Conservation (phyloP, 176 grass and related monocot genomes). For the Tillandsia leiboldiana region DNA sequence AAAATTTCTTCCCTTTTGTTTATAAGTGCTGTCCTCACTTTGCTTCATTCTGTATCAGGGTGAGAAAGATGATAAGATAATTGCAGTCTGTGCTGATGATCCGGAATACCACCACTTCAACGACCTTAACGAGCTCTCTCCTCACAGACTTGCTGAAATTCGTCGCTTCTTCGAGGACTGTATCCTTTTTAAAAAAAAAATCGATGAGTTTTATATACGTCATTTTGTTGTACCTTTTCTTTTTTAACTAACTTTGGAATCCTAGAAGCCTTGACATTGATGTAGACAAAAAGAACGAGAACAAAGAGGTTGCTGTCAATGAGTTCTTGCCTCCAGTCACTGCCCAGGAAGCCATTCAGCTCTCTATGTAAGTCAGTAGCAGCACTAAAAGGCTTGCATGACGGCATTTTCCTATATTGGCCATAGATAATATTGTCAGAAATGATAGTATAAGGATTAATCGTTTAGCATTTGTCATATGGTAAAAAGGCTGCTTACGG, state of each 20-base stretch:
- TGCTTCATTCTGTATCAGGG: slow-evolving; percentile 8
- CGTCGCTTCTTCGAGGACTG: slow-evolving; percentile 56
- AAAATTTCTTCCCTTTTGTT: background rate
- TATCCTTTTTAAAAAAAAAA: slow-evolving; percentile 2
- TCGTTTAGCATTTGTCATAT: no score
- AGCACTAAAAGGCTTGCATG: background rate
- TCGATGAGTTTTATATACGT: background rate
- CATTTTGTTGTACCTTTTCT: background rate
- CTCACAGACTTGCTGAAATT: slow-evolving; percentile 50
- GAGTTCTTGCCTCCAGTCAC: slow-evolving; percentile 36
- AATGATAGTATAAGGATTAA: no score
- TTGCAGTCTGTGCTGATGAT: slow-evolving; percentile 49
- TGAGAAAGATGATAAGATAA: slow-evolving; percentile 55
- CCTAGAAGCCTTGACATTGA: background rate
- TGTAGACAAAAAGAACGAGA: slow-evolving; percentile 13
- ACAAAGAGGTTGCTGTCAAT: slow-evolving; percentile 7
- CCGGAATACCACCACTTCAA: slow-evolving; percentile 43
- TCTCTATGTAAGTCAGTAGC: slow-evolving; percentile 35
- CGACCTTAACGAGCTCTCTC: slow-evolving; percentile 41
- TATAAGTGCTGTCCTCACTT: background rate
- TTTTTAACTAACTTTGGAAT: background rate
- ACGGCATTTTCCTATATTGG: no score
- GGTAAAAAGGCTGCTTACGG: no score
- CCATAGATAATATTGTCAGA: no score
- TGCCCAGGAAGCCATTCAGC: slow-evolving; percentile 30